Base-by-base conservation (phyloP, 2,329 filamentous ascomycete genomes). In the Fusarium tjaetaba region DNA sequence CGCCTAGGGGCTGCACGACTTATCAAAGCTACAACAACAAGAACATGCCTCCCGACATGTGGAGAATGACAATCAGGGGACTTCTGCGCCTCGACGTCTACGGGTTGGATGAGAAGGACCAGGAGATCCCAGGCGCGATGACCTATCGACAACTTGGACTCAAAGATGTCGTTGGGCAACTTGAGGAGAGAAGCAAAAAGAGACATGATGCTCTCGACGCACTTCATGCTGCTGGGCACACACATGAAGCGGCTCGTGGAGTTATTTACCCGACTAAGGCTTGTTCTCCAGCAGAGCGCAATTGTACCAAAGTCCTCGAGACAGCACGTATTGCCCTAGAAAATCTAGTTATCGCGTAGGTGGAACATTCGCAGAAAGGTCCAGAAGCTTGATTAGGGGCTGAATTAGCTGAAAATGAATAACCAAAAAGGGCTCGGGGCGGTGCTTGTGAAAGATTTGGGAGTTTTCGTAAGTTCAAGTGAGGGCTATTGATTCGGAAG, bases 71-170 rank as follows among this genome's bases (percentile, higher is more conserved):
- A 4, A 84, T 90, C 45, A 84, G 89, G 20, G 86, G 86, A 4
- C 80, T 91, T 63, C 80, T 91, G 24, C 86, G 85, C 65, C 74
- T 88, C 18, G 89, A 91, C 74, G 85, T 91, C 13, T 90, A 91
- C 77, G 89, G 89, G 1, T 76, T 88, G 34, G 76, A 79, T 18
- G 74, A 76, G 28, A 58, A 69, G n/a, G 68, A 68, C 14, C 49
- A 53, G 8, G 57, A 65, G 2, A 57, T 65, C 18, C 62, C 78
- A 51, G 73, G 75, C 34, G 43, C 61, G 11, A 26, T 53, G 26
- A 26, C 43, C 20, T 75, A 71, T 36, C 74, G 80, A 43, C 86
- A 88, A 49, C 81, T 85, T 28, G 89, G 89, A 0, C 81, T 91
- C 8, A 87, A 84, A 76, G 88, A 89, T 60, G 85, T 91, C 41